Base-by-base conservation (phyloP, 2,329 filamentous ascomycete genomes). In the Scleromitrula shiraiana region DNA sequence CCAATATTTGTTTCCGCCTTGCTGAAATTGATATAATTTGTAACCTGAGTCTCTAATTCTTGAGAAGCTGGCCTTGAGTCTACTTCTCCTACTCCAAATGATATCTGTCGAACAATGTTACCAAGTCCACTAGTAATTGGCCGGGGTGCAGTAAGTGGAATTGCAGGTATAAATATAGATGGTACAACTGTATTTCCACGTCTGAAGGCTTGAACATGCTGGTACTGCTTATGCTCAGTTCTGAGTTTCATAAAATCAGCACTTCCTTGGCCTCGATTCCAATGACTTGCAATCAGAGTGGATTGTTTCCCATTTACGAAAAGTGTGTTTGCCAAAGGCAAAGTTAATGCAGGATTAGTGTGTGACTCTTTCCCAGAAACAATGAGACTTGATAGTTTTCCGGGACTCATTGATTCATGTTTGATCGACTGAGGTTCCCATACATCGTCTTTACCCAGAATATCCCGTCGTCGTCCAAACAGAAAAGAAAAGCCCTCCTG, bases 281-380 rank as follows among this genome's bases (percentile, higher is more conserved):
- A 76, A 47, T 55, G 64, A 49, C 65, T 70, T 2, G 69, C 67
- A 23, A 75, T 60, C 7, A 87, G 65, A 1, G 80, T 85, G 2
- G 81, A 81, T 1, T 69, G 69, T 22, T 69, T 71, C 38, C 80
- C 83, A 51, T 82, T 91, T 32, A 81, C 77, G 60, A 93, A 93
- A 6, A 88, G 68, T 0, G 88, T 94, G 59, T 88, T 87, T 33
- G 87, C 82, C 22, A 93, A 68, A 2, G 86, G 86, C 2, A 90
- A 50, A 5, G 73, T 62, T 35, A 47, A 26, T 3, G 37, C 24
- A 15, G 29, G 7, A 38, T 22, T 12, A 4, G 20, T 14, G 14
- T 22, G 35, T 22, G 9, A 4, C n/a, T 20, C 35, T 32, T 40
- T 20, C 12, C 43, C 41, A n/a, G 50, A 49, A 40, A 64, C 54